phyloP scores from a whole-genome alignment of 441 rosid genomes.

The Populus hybrid region DNA sequence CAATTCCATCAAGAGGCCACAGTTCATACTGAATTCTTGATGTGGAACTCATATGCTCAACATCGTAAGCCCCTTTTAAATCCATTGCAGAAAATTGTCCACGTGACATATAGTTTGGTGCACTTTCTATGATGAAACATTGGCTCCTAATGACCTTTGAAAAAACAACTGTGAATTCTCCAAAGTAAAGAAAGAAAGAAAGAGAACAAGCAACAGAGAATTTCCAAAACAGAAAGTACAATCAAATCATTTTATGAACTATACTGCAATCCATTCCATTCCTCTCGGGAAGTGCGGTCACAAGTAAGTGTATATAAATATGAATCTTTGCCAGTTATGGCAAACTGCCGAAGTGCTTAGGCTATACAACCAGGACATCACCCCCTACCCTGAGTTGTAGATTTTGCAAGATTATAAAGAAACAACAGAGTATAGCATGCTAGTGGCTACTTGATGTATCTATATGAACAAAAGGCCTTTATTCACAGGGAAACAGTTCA shows the following conservation, averaged over 20 bases:
- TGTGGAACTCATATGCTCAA: constrained; percentile 35
- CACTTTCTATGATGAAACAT: background rate
- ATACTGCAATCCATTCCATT: too few species aligned
- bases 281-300: background rate
- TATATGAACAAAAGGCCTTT: background rate
- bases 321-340: background rate
- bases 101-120: constrained; percentile 24
- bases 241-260: too few species aligned
- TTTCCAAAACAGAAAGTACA: background rate
- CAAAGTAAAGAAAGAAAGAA: background rate
- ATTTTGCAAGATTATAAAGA: background rate
- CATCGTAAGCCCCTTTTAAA: constrained; percentile 37
- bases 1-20: constrained; percentile 75
- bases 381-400: background rate
- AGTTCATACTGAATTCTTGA: constrained; percentile 49
- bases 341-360: background rate
- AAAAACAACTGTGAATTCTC: background rate
- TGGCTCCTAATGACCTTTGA: background rate
- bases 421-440: background rate
- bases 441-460: background rate
- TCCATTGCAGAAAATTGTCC: constrained; percentile 47
- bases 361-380: background rate
- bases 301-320: background rate
- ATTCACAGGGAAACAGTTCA: background rate
- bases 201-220: background rate